Base-by-base conservation (phyloP, 441 rosid species). In the Gossypium davidsonii region DNA sequence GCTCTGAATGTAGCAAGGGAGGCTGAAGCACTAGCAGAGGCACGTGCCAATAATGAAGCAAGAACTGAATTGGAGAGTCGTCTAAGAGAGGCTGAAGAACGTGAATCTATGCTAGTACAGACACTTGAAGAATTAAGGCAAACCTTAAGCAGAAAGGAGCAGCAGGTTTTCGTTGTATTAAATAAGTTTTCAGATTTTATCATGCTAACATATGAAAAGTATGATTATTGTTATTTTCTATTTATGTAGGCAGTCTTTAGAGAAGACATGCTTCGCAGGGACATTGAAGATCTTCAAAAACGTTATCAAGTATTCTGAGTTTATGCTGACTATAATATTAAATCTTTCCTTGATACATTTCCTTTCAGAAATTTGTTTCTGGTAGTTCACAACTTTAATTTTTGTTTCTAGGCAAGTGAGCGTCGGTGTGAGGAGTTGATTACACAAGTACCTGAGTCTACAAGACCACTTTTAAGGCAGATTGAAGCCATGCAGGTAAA, bases 361-460 rank as follows among this genome's bases (percentile, higher is more conserved):
- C 17, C 59, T 74, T 12, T 34, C 34, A 49, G 71, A 51, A 53
- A 64, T 66, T 70, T 69, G 52, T 74, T 64, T 59, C 59, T 8
- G 8, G 37, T 70, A 28, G 60, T 74, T 73, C 49, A 71, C 60
- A n/a, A 52, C 59, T 21, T 17, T 60, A 20, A 18, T 49, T 46
- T 39, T 73, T 61, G 57, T 80, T 21, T 70, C 44, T 74, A 93
- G 99, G 97, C 91, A 83, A 95, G 98, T 83, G 99, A 96, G 81
- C 94, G 97, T 5, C 94, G 97, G 63, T 93, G 98, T 77, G 98
- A 96, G 87, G 99, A 96, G 83, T 89, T 96, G 85, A 82, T 93
- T 72, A 86, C 92, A 60, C 97, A 92, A 84, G 99, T 96, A 74
- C 99, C 97, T 72, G 98, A 96, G 67, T 96, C 99, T 71, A 96